Percentiles rank a stretch among this genome's conserved stretches.
Conservation (phyloP, 306 rosid species). For the Prunus dulcis region DNA sequence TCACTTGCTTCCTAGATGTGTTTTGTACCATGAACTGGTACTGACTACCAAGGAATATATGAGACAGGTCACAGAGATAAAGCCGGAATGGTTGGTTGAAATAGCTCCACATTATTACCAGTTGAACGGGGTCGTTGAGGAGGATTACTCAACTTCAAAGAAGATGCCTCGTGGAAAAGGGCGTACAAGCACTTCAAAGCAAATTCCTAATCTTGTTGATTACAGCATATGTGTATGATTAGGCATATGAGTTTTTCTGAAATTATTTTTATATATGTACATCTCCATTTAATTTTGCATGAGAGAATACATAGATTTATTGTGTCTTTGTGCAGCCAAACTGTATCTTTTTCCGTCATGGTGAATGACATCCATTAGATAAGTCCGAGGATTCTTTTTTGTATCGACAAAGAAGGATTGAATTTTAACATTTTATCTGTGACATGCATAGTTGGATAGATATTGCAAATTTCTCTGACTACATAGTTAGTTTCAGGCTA, state of each 20-base stretch:
- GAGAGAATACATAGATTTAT: no score
- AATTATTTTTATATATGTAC: no score
- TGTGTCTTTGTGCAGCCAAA: no score
- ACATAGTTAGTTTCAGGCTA: not conserved
- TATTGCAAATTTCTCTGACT: not conserved
- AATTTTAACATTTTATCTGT: no score
- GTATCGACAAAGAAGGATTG: no score
- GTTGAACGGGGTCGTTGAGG: constrained; percentile 62
- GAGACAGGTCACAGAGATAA: constrained; percentile 84
- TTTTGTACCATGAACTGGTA: constrained; percentile 78
- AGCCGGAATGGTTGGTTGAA: constrained; percentile 92
- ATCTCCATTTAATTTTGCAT: no score
- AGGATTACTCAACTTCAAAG: constrained; percentile 43
- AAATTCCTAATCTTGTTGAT: no score
- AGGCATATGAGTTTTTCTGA: no score
- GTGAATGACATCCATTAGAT: no score
- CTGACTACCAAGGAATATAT: constrained; percentile 85
- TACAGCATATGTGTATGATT: no score
- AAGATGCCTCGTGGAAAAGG: constrained; percentile 63
- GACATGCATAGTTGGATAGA: not conserved
- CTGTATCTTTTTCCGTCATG: no score
- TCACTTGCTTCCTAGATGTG: constrained; percentile 85
- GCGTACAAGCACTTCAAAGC: not conserved
- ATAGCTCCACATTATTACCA: constrained; percentile 94
- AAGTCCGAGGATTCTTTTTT: no score